A percentile compares a stretch with the other conserved stretches of the same genome.
Conservation (phyloP, 805 yeast genomes). For the Metschnikowia arizonensis region DNA sequence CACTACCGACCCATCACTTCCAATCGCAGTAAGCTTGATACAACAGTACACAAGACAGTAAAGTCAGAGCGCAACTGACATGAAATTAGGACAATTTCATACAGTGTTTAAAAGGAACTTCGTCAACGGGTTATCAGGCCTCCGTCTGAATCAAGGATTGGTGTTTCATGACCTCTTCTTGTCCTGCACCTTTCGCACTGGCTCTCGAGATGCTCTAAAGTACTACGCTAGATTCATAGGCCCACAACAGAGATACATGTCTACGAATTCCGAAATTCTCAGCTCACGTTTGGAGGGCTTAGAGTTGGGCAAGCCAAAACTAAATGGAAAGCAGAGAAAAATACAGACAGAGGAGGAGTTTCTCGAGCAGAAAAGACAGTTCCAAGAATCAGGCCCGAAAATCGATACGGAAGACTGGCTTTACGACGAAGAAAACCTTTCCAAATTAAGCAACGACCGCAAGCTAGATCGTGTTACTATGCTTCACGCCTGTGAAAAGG, state of each 20-base stretch:
- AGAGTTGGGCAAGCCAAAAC: constrained; percentile 1
- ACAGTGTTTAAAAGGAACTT: not conserved
- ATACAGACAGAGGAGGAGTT: constrained; percentile 69
- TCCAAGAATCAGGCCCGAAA: constrained; percentile 53
- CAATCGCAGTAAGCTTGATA: not conserved
- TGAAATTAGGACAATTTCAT: not conserved
- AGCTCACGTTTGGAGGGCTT: not conserved
- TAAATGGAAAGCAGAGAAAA: constrained; percentile 43
- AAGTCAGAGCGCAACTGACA: no score
- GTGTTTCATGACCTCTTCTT: not conserved
- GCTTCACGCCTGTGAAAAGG: constrained; percentile 58
- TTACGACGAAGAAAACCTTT: constrained; percentile 22
- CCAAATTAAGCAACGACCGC: constrained; percentile 25
- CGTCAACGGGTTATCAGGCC: not conserved
- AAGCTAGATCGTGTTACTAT: constrained; percentile 56
- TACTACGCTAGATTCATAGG: not conserved
- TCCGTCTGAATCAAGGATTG: not conserved
- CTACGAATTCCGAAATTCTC: not conserved
- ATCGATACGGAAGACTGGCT: constrained; percentile 47
- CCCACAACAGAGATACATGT: not conserved
- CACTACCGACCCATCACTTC: not conserved
- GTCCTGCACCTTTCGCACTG: constrained; percentile 2
- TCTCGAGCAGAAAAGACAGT: constrained; percentile 47
- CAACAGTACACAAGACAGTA: not conserved
- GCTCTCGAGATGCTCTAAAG: not conserved